These are phyloP conservation scores for Vigna nakashimae DNA, from an alignment of 306 rosid genomes.

Conservation along the genomic window DNA sequence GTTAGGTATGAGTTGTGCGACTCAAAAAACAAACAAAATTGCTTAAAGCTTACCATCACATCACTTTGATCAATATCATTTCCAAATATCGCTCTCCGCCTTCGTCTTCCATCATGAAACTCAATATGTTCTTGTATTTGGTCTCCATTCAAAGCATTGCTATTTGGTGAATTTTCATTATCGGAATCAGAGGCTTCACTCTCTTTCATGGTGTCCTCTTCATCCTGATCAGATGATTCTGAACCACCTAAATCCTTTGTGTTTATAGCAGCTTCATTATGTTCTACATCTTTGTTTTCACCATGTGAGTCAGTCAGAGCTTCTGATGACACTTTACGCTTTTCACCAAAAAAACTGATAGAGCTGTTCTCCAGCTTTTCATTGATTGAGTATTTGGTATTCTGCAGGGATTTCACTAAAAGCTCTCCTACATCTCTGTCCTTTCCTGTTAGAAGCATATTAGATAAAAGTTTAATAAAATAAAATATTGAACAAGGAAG, in stretches of 20 bases:
- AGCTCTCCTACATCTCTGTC: constrained; percentile 77
- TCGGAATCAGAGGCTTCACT: constrained; percentile 49
- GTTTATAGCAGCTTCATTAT: constrained; percentile 40
- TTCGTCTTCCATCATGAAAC: constrained; percentile 73
- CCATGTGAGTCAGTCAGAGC: constrained; percentile 46
- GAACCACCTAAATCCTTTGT: constrained; percentile 52
- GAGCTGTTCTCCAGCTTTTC: constrained; percentile 80
- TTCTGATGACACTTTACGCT: constrained; percentile 47
- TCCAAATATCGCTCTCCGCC: constrained; percentile 77
- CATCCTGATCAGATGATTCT: constrained; percentile 63
- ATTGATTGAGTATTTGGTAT: constrained; percentile 75
- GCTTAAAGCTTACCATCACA: constrained; percentile 58
- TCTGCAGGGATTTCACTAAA: constrained; percentile 86
- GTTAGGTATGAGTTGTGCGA: neutral
- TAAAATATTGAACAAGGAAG: constrained; percentile 18
- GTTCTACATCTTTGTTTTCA: constrained; percentile 47
- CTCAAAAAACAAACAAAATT: constrained; percentile 25
- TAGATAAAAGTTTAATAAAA: constrained; percentile 26
- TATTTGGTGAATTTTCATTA: constrained; percentile 45
- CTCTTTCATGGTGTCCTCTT: constrained; percentile 34
- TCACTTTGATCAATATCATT: constrained; percentile 59
- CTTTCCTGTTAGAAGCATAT: constrained; percentile 61
- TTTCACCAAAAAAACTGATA: constrained; percentile 65
- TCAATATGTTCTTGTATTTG: constrained; percentile 73
- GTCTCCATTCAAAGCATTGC: constrained; percentile 41